These are phyloP conservation scores for Bipolaris bicolor DNA, from an alignment of 2,329 filamentous ascomycete species.

Conservation along the genomic window DNA sequence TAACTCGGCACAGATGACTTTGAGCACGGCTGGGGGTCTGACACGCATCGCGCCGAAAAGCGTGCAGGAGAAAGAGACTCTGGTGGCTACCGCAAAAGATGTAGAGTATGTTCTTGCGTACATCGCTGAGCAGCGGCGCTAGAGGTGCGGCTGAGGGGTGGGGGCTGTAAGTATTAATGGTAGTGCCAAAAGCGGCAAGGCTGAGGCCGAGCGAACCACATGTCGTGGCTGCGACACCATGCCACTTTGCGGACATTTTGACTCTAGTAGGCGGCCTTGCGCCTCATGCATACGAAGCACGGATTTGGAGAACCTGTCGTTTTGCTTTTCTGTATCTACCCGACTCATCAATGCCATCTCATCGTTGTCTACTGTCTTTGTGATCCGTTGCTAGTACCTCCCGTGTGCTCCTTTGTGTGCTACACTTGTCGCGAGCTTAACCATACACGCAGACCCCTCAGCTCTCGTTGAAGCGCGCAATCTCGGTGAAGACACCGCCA, in stretches of 20 bases:
- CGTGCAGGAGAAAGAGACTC: conserved; percentile 18
- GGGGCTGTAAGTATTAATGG: background rate
- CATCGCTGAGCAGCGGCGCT: conserved; percentile 17
- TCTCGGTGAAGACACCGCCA: conserved; percentile 13
- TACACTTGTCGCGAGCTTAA: conserved; percentile 19
- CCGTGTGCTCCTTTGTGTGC: conserved; percentile 15
- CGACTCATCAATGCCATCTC: conserved; percentile 6
- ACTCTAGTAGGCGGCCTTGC: conserved; percentile 41
- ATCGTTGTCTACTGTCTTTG: conserved; percentile 7
- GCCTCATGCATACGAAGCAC: conserved; percentile 19
- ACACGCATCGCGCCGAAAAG: conserved; percentile 60
- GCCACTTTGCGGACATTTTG: conserved; percentile 17
- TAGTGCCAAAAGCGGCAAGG: conserved; percentile 3
- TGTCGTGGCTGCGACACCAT: conserved; percentile 29
- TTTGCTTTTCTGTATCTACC: conserved; percentile 12
- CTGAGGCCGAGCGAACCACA: conserved; percentile 7
- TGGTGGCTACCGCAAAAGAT: conserved; percentile 26
- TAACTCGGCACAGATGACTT: conserved; percentile 70
- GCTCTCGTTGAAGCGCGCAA: conserved; percentile 8
- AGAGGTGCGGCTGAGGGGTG: background rate
- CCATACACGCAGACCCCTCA: conserved; percentile 23
- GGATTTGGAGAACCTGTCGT: conserved; percentile 14
- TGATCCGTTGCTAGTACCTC: conserved; percentile 17
- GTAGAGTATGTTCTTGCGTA: conserved; percentile 26
- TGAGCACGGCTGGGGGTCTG: conserved; percentile 70